Conservation (phyloP, 768 basidiomycete genomes). For the Naganishia onofrii region DNA sequence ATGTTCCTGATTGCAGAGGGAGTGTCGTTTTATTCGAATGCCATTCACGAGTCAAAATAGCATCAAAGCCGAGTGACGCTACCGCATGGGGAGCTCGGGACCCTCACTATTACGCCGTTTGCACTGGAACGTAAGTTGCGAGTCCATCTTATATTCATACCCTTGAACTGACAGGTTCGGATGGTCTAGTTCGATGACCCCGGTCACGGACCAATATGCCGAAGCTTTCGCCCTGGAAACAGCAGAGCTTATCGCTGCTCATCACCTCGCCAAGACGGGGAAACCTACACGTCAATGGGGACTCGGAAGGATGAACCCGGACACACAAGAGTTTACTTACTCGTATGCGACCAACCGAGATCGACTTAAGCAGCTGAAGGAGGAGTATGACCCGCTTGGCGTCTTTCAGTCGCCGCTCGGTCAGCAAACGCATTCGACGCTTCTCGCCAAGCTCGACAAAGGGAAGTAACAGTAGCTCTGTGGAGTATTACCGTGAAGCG, state of each 20-base stretch:
- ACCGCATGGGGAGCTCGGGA: constrained; percentile 11
- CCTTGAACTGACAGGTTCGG: background rate
- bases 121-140: constrained; percentile 11
- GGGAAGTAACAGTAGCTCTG: background rate
- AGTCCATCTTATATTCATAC: no score
- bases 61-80: background rate
- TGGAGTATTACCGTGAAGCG: background rate
- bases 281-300: constrained; percentile 10
- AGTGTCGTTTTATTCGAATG: constrained; percentile 14
- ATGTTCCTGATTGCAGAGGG: constrained; percentile 5
- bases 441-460: background rate
- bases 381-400: constrained; percentile 1
- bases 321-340: constrained; percentile 12
- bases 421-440: constrained; percentile 11
- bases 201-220: constrained; percentile 4
- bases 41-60: background rate
- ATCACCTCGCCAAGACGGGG: constrained; percentile 1
- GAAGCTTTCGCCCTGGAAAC: constrained; percentile 12
- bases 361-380: background rate
- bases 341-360: constrained; percentile 14
- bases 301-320: background rate
- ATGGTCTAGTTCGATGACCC: background rate
- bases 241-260: constrained; percentile 3
- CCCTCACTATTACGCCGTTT: constrained; percentile 15
- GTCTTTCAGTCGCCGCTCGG: constrained; percentile 13